Conservation (phyloP, 228 moss, liverwort and hornwort species). For the Sphagnum magellanicum region DNA sequence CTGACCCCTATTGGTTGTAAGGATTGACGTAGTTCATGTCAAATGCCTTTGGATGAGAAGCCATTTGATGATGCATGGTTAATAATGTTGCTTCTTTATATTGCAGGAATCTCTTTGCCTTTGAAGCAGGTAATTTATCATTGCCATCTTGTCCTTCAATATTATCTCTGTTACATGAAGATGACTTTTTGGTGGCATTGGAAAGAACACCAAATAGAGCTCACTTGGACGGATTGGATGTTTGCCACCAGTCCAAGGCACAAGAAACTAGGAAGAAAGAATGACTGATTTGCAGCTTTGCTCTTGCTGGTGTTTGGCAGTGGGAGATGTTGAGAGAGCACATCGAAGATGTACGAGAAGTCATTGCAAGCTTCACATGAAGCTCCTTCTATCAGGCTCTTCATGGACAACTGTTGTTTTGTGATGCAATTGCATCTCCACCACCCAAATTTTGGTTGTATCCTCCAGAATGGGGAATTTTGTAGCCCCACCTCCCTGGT, state of each 20-base stretch:
- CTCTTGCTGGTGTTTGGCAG: conserved; percentile 29
- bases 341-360: conserved; percentile 28
- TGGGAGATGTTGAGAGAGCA: conserved; percentile 37
- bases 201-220: neutral
- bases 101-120: conserved; percentile 55
- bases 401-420: too few species aligned
- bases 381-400: neutral
- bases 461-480: too few species aligned
- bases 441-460: too few species aligned
- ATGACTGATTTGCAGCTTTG: neutral
- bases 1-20: too few species aligned
- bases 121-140: conserved; percentile 38
- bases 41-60: too few species aligned
- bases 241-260: neutral
- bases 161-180: neutral
- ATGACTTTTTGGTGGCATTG: neutral
- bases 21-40: too few species aligned
- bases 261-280: neutral
- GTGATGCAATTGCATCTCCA: too few species aligned
- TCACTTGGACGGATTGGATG: neutral
- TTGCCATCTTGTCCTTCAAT: neutral
- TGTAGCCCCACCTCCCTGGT: too few species aligned
- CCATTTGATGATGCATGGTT: neutral
- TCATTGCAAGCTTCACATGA: conserved; percentile 28
- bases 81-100: neutral